phyloP scores from a whole-genome alignment of 305 asterid genomes.

The Caryopteris hybrid region DNA sequence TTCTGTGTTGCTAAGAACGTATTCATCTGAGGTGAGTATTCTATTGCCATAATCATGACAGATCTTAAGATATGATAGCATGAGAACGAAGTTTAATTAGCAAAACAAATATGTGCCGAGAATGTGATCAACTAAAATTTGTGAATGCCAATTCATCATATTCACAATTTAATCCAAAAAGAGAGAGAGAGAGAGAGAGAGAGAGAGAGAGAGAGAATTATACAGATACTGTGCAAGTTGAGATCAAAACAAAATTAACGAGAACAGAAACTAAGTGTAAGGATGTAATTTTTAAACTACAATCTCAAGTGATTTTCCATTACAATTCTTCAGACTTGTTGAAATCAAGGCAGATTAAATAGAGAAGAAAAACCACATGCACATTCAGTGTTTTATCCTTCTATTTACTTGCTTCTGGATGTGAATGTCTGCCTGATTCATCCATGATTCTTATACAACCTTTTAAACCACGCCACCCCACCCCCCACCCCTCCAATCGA shows the following conservation, averaged over 20 bases:
- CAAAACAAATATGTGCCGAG: too few species aligned
- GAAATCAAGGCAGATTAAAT: background rate
- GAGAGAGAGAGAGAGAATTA: too few species aligned
- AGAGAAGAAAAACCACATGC: background rate
- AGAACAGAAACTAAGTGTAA: background rate
- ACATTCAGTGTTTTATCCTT: background rate
- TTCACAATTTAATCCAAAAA: background rate
- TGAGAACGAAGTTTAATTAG: slow-evolving; percentile 6
- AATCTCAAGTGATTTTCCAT: background rate
- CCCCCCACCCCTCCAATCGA: too few species aligned
- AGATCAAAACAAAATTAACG: background rate
- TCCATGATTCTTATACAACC: background rate
- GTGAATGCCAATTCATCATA: slow-evolving; percentile 6
- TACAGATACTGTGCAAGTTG: background rate
- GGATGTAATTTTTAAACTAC: background rate
- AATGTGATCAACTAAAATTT: too few species aligned
- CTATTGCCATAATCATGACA: background rate
- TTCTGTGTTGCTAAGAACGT: background rate
- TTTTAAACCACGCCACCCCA: background rate
- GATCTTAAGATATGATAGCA: background rate
- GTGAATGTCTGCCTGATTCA: background rate
- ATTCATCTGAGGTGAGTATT: background rate
- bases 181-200: too few species aligned
- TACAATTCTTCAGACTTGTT: background rate
- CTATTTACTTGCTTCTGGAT: background rate